These are phyloP conservation scores for Phlyctochytrium arcticum DNA, from an alignment of 192 early-diverging fungal genomes.

Conservation along the genomic window DNA sequence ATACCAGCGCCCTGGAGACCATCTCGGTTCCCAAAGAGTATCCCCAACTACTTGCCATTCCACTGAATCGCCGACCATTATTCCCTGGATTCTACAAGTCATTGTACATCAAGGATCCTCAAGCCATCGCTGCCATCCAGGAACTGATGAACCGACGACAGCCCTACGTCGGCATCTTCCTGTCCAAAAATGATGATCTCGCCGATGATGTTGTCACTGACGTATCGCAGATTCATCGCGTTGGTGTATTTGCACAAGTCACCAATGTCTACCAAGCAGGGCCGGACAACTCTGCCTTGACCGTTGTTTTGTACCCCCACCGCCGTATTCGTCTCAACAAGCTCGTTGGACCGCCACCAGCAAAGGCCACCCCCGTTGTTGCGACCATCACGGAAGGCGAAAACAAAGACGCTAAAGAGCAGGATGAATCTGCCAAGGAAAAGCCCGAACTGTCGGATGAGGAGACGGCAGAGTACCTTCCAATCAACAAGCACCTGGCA, in stretches of 20 bases:
- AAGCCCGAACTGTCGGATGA: slow-evolving; percentile 10
- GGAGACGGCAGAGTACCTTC: slow-evolving; percentile 20
- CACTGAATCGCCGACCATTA: slow-evolving; percentile 85
- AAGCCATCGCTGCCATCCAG: slow-evolving; percentile 88
- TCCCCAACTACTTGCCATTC: slow-evolving; percentile 90
- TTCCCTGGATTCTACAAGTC: slow-evolving; percentile 99
- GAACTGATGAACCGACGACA: slow-evolving; percentile 85
- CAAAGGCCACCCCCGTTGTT: too few relatives aligned
- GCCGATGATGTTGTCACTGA: slow-evolving; percentile 78
- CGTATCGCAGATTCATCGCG: slow-evolving; percentile 75
- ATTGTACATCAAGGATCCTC: slow-evolving; percentile 91
- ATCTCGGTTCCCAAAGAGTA: slow-evolving; percentile 79
- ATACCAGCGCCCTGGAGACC: slow-evolving; percentile 19
- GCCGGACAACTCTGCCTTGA: slow-evolving; percentile 67
- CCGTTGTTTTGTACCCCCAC: slow-evolving; percentile 95
- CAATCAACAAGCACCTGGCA: slow-evolving; percentile 36
- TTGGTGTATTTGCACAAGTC: slow-evolving; percentile 97
- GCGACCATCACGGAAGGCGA: too few relatives aligned
- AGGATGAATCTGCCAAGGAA: too few relatives aligned
- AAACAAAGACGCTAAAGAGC: not conserved
- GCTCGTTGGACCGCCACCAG: slow-evolving; percentile 43
- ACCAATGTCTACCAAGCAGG: slow-evolving; percentile 77
- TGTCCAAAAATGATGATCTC: slow-evolving; percentile 85
- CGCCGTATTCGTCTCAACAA: slow-evolving; percentile 79
- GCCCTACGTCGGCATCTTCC: slow-evolving; percentile 95